phyloP scores from a whole-genome alignment of 1,284 basidiomycete species.

The Vanrija sp. region DNA sequence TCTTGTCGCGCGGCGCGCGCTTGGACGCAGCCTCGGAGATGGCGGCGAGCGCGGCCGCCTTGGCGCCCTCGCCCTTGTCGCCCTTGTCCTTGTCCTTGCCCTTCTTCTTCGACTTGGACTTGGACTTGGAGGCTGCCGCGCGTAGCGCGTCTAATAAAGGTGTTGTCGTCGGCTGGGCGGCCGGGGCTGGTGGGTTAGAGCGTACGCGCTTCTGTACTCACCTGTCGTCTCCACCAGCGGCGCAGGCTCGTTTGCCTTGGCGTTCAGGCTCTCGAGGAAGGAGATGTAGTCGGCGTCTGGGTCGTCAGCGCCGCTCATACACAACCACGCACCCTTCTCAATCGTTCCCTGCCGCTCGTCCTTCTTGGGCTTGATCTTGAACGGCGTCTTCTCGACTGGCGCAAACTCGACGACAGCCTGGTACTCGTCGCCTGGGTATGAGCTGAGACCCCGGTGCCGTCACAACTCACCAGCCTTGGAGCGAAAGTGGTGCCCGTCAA shows the following conservation, averaged over 20 bases:
- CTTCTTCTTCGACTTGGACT: constrained; percentile 38
- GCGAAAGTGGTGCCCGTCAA: constrained; percentile 86
- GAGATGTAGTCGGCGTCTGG: constrained; percentile 75
- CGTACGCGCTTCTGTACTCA: too few relatives aligned
- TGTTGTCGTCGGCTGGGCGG: constrained; percentile 61
- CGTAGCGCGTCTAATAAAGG: constrained; percentile 82
- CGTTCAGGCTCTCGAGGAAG: constrained; percentile 61
- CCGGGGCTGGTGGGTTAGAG: constrained; percentile 18
- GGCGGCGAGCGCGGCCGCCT: constrained; percentile 32
- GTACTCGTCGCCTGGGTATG: constrained; percentile 69
- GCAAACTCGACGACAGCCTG: constrained; percentile 90
- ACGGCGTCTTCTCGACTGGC: constrained; percentile 70
- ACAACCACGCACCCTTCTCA: constrained; percentile 32
- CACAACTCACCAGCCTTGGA: constrained; percentile 74
- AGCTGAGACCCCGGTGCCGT: background rate
- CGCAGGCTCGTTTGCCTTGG: constrained; percentile 30
- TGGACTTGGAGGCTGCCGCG: constrained; percentile 45
- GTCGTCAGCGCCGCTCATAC: background rate
- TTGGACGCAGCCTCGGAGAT: constrained; percentile 33
- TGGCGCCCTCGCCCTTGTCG: constrained; percentile 5
- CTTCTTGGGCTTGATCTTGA: constrained; percentile 36
- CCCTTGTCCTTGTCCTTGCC: constrained; percentile 59
- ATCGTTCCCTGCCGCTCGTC: constrained; percentile 47
- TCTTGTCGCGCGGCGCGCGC: constrained; percentile 26
- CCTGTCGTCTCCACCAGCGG: constrained; percentile 62